phyloP scores from a whole-genome alignment of 805 yeast genomes.

The Metschnikowia sp. region DNA sequence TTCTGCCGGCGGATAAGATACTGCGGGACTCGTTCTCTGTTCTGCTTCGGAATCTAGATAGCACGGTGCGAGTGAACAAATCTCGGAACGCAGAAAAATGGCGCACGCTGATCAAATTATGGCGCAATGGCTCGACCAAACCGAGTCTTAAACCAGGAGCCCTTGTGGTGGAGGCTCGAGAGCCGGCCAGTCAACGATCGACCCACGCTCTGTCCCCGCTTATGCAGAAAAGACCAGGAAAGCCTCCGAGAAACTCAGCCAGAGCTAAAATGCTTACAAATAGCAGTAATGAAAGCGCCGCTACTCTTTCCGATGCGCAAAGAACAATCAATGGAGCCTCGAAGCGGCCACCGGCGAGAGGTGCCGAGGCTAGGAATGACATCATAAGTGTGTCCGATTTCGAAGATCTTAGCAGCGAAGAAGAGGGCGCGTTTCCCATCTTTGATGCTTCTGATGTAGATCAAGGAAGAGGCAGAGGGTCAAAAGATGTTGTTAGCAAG shows the following conservation, averaged over 20 bases:
- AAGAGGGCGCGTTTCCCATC: slow-evolving; percentile 6
- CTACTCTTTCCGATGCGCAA: too few relatives aligned
- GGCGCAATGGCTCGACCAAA: neutral
- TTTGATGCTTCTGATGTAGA: neutral
- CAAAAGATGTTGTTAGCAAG: too few relatives aligned
- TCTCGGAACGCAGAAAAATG: slow-evolving; percentile 34
- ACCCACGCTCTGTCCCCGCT: slow-evolving; percentile 9
- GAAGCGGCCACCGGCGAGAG: slow-evolving; percentile 18
- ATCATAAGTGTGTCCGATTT: slow-evolving; percentile 38
- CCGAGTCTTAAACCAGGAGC: neutral
- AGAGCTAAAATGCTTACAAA: neutral
- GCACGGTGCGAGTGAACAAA: slow-evolving; percentile 35
- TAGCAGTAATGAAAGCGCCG: too few relatives aligned
- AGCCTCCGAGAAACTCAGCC: neutral
- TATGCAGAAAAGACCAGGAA: neutral
- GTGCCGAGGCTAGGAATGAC: slow-evolving; percentile 10
- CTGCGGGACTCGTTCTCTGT: slow-evolving; percentile 1
- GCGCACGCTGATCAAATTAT: slow-evolving; percentile 19
- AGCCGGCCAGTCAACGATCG: neutral
- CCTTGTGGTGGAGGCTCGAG: neutral
- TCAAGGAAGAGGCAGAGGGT: too few relatives aligned
- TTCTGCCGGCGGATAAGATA: slow-evolving; percentile 15
- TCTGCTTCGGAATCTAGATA: slow-evolving; percentile 24
- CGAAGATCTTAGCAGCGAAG: slow-evolving; percentile 28
- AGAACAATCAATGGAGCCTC: slow-evolving; percentile 6